These are phyloP conservation scores for Goffeauzyma gilvescens DNA, from an alignment of 768 basidiomycete genomes.

Conservation along the genomic window DNA sequence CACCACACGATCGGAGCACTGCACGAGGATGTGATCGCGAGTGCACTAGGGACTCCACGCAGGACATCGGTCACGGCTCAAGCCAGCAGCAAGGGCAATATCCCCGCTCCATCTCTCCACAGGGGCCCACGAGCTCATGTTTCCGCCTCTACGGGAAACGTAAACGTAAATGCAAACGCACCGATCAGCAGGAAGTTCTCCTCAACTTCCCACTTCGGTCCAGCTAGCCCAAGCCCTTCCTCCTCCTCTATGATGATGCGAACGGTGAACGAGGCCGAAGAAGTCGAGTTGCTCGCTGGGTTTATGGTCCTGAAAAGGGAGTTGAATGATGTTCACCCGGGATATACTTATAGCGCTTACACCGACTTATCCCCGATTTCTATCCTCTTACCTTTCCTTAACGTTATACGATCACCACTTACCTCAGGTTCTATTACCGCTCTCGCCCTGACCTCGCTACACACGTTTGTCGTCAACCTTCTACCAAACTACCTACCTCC, in stretches of 20 bases:
- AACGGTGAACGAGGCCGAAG: conserved; percentile 42
- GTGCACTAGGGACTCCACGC: no score
- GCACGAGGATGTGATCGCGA: no score
- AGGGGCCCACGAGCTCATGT: conserved; percentile 28
- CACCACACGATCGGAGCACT: no score
- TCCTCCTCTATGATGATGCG: no score
- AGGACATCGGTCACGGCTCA: no score
- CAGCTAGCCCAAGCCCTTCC: no score
- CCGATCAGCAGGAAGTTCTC: neutral
- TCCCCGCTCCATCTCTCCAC: conserved; percentile 2
- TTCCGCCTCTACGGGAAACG: conserved; percentile 43
- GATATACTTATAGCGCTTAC: neutral
- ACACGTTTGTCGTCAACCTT: conserved; percentile 51
- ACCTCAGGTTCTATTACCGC: conserved; percentile 96
- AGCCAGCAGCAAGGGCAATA: no score
- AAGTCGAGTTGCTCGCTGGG: conserved; percentile 70
- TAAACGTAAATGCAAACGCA: conserved; percentile 43
- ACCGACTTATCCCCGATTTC: conserved; percentile 23
- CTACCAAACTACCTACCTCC: conserved; percentile 21
- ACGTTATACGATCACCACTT: conserved; percentile 76
- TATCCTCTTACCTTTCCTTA: conserved; percentile 70
- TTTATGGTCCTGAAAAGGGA: conserved; percentile 69
- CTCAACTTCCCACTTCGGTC: no score
- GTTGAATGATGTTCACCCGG: conserved; percentile 42
- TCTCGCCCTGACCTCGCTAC: conserved; percentile 68